These are phyloP conservation scores for Coix lacrymajobi DNA, from an alignment of 176 grass and related monocot genomes.

Conservation along the genomic window DNA sequence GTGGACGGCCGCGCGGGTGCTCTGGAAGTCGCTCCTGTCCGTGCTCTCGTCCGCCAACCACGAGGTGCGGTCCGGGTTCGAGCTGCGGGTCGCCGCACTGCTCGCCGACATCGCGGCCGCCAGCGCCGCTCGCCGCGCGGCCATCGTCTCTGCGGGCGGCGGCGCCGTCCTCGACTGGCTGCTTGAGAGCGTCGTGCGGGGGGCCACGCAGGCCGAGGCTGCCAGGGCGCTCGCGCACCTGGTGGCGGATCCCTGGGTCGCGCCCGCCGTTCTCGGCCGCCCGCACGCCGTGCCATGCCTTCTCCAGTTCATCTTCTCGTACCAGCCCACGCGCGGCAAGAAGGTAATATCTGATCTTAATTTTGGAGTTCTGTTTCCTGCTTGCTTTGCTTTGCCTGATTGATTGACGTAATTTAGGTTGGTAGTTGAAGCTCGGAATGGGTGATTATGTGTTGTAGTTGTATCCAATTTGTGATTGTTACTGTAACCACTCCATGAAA, in stretches of 20 bases:
- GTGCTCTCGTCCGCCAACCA: conserved; percentile 90
- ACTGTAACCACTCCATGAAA: background rate
- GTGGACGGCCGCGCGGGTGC: conserved; percentile 54
- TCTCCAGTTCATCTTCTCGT: conserved; percentile 91
- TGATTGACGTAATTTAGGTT: conserved; percentile 1
- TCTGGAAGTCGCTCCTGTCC: conserved; percentile 72
- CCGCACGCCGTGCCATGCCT: conserved; percentile 69
- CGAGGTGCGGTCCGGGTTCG: conserved; percentile 82
- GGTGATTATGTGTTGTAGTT: background rate
- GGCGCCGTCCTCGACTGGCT: conserved; percentile 90
- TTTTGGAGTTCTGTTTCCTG: background rate
- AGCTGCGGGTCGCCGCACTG: conserved; percentile 81
- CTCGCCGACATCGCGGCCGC: conserved; percentile 84
- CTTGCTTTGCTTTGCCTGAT: background rate
- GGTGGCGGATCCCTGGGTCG: conserved; percentile 59
- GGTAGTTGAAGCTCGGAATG: background rate
- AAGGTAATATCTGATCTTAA: conserved; percentile 41
- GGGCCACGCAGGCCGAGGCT: conserved; percentile 71
- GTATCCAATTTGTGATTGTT: background rate
- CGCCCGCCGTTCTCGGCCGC: conserved; percentile 55
- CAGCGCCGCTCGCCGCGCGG: conserved; percentile 54
- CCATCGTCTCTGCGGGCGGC: conserved; percentile 68
- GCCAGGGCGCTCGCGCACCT: conserved; percentile 82
- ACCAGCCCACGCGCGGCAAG: conserved; percentile 69
- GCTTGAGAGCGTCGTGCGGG: conserved; percentile 66